Evolutionary conservation across 352 stramenopile genomes (phyloP).

Genomic region (Phytophthora parvispora): DNA sequence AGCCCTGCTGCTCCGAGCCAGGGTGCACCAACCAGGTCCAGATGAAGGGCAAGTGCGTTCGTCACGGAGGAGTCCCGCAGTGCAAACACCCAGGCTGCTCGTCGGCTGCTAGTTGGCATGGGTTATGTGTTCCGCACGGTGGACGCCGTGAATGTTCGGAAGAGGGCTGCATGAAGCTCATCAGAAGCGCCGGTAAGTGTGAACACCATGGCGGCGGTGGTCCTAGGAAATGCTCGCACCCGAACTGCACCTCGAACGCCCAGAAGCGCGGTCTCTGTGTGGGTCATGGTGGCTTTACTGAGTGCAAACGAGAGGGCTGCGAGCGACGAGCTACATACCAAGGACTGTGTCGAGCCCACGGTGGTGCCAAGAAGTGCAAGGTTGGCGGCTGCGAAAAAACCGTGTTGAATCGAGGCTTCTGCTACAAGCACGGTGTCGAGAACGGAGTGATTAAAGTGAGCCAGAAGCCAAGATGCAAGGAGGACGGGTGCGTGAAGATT

Average conservation of each 20-base stretch:
- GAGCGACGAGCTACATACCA: conserved; percentile 20
- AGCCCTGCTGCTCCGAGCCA: conserved; percentile 15
- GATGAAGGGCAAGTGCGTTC: conserved; percentile 33
- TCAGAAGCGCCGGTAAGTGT: conserved; percentile 17
- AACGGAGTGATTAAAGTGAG: conserved; percentile 17
- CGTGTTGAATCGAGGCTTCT: conserved; percentile 24
- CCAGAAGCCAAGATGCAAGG: conserved; percentile 24
- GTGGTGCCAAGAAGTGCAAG: conserved; percentile 11
- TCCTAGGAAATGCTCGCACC: conserved; percentile 16
- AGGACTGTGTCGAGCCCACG: conserved; percentile 17
- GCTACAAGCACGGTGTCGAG: conserved; percentile 32
- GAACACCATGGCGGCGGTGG: conserved; percentile 8
- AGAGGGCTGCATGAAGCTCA: conserved; percentile 17
- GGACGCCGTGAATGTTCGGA: conserved; percentile 17
- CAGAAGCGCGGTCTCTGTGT: conserved; percentile 26
- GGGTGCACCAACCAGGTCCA: conserved; percentile 29
- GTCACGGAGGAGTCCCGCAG: conserved; percentile 17
- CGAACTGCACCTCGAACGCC: conserved; percentile 13
- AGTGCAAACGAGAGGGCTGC: conserved; percentile 22
- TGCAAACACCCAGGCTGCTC: conserved; percentile 20
- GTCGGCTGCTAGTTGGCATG: conserved; percentile 7
- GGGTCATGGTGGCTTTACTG: conserved; percentile 20
- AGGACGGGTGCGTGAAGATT: conserved; percentile 29
- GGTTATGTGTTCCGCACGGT: conserved; percentile 21
- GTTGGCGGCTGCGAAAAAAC: conserved; percentile 28